These are phyloP conservation scores for Paracoccidioides brasiliensis DNA, from an alignment of 2,329 filamentous ascomycete genomes.

Conservation along the genomic window DNA sequence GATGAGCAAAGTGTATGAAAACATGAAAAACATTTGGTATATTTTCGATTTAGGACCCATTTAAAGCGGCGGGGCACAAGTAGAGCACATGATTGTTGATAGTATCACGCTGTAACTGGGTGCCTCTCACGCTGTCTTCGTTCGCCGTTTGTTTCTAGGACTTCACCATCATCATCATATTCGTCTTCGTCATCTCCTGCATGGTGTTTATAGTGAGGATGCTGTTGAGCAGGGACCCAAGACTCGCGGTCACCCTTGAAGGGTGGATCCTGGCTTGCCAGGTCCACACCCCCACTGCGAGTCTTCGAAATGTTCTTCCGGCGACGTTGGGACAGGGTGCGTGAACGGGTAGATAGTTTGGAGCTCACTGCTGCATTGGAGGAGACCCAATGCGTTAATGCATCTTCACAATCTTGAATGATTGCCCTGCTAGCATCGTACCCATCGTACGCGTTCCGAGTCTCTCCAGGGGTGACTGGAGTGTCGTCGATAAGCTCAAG, in stretches of 20 bases:
- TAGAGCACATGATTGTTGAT: not conserved
- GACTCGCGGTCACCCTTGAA: slow-evolving; percentile 63
- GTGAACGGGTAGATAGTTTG: slow-evolving; percentile 74
- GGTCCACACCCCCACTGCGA: slow-evolving; percentile 61
- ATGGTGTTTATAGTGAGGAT: slow-evolving; percentile 29
- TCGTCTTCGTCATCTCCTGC: slow-evolving; percentile 29
- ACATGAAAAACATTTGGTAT: not conserved
- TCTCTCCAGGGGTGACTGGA: slow-evolving; percentile 93
- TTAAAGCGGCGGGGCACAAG: too few relatives aligned
- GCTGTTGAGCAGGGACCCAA: slow-evolving; percentile 64
- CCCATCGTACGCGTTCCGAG: slow-evolving; percentile 86
- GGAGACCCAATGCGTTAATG: slow-evolving; percentile 91
- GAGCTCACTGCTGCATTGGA: slow-evolving; percentile 79
- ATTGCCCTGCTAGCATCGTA: slow-evolving; percentile 98
- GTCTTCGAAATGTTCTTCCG: slow-evolving; percentile 55
- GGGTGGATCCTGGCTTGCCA: slow-evolving; percentile 69
- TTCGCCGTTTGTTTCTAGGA: not conserved
- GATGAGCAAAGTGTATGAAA: not conserved
- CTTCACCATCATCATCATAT: slow-evolving; percentile 20
- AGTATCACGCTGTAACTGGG: not conserved
- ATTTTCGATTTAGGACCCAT: too few relatives aligned
- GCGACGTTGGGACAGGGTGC: slow-evolving; percentile 75
- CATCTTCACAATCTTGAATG: slow-evolving; percentile 97
- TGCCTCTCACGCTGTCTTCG: not conserved
- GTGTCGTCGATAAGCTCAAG: slow-evolving; percentile 92